phyloP scores from a whole-genome alignment of 1,139 yeast species.

The Eremothecium coryli region DNA sequence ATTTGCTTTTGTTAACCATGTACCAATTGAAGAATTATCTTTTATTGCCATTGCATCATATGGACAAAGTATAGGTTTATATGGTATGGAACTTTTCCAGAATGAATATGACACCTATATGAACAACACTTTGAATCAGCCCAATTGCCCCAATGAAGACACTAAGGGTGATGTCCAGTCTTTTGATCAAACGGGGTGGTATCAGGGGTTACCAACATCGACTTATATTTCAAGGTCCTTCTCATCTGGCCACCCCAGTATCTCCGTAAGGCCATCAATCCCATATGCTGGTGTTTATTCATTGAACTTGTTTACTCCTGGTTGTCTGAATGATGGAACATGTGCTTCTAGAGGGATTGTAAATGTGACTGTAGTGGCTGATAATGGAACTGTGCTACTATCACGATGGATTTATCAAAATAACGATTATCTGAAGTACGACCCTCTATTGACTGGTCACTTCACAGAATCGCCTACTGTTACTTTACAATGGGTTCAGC shows the following conservation, averaged over 20 bases:
- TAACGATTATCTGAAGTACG: constrained; percentile 72
- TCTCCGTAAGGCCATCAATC: constrained; percentile 61
- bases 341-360: constrained; percentile 69
- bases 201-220: constrained; percentile 21
- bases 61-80: constrained; percentile 58
- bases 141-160: constrained; percentile 41
- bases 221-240: constrained; percentile 31
- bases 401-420: constrained; percentile 58
- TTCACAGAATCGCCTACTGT: constrained; percentile 52
- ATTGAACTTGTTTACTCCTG: constrained; percentile 72
- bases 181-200: constrained; percentile 27
- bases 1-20: constrained; percentile 64
- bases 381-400: constrained; percentile 34
- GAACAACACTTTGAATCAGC: constrained; percentile 61
- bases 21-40: constrained; percentile 54
- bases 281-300: constrained; percentile 69
- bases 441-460: constrained; percentile 63
- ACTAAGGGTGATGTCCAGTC: constrained; percentile 32
- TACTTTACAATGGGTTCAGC: constrained; percentile 35
- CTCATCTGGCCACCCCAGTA: constrained; percentile 32
- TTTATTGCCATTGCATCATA: constrained; percentile 62
- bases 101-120: constrained; percentile 61
- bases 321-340: constrained; percentile 62
- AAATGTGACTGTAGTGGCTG: constrained; percentile 55
- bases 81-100: constrained; percentile 69